Percentiles rank a stretch among this genome's conserved stretches.
phyloP scores from a whole-genome alignment of 164 flowering plant species.

The Paratinospora sagittata region DNA sequence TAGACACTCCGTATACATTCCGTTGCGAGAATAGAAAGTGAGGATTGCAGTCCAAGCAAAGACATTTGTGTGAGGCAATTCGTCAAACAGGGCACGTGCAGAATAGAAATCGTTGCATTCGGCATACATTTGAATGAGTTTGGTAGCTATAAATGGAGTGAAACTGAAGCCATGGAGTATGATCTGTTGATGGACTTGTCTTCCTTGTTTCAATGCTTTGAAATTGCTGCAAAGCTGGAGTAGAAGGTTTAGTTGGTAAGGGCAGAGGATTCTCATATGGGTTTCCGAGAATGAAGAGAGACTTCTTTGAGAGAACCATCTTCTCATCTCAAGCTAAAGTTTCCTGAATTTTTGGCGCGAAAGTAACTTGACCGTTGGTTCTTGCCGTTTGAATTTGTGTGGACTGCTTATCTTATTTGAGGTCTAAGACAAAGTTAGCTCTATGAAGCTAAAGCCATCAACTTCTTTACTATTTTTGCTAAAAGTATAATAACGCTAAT shows the following conservation, averaged over 20 bases:
- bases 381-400: too few species aligned
- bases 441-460: too few species aligned
- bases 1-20: constrained; percentile 26
- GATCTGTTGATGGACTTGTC: constrained; percentile 39
- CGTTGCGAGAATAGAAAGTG: constrained; percentile 29
- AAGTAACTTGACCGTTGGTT: not conserved
- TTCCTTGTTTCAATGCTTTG: constrained; percentile 30
- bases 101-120: constrained; percentile 29
- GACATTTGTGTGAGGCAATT: constrained; percentile 42
- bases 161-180: constrained; percentile 22
- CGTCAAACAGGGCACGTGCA: constrained; percentile 35
- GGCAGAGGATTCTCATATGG: constrained; percentile 10
- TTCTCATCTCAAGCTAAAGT: constrained; percentile 14
- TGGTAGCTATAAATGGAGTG: constrained; percentile 32
- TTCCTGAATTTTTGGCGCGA: constrained; percentile 5
- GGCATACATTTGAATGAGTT: constrained; percentile 40
- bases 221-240: constrained; percentile 39
- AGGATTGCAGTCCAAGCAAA: constrained; percentile 54
- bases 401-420: too few species aligned
- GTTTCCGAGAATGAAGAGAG: constrained; percentile 8
- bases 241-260: constrained; percentile 23
- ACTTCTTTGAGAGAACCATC: constrained; percentile 8
- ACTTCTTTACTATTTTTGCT: too few species aligned
- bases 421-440: too few species aligned
- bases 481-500: too few species aligned